Evolutionary conservation across 805 yeast species (phyloP), one percentile per base, ranked within the genome.

Genomic region (Priceomyces fermenticarens): DNA sequence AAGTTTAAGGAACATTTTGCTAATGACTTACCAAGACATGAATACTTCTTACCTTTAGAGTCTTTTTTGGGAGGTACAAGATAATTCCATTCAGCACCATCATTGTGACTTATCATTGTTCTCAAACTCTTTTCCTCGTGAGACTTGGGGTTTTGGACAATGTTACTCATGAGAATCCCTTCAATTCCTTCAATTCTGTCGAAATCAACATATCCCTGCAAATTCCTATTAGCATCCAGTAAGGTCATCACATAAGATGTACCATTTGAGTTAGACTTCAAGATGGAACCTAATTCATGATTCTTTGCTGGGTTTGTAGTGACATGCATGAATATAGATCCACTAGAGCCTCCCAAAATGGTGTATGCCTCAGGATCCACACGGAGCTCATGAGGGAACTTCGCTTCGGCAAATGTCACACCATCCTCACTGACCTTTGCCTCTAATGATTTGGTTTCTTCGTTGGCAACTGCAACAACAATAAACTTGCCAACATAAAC

Each of bases 181-280:
- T 91, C 97, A 13, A 90, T 62, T 5, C 85, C 85, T 51, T 80
- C 83, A 51, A 89, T 70, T 50, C 83, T 81, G 55, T 93, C 98
- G 61, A 83, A 91, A 63, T 91, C 99, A 40, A 88, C 96, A 63
- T 62, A 89, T 0, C 97, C 98, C 3, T 49, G 52, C 4, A 46
- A 43, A 48, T 89, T 80, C 50, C 97, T 73, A 61, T 90, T 93
- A 12, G 88, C 97, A 42, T 78, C 64, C 8, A 73, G 75, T 44
- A 85, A 70, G 2, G 89, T 68, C 30, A 80, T 65, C 2, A 85
- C 88, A 57, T 87, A 90, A 4, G 85, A 78, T 0, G 97, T 88
- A 46, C 99, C 99, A 52, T 88, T 88, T 13, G 85, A 87, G 62
- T 91, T 90, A 2, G 96, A 88, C 55, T 91, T 91, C 55, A 93